Conservation (phyloP, 495 filamentous ascomycete genomes). For the Achaetomiella virescens region DNA sequence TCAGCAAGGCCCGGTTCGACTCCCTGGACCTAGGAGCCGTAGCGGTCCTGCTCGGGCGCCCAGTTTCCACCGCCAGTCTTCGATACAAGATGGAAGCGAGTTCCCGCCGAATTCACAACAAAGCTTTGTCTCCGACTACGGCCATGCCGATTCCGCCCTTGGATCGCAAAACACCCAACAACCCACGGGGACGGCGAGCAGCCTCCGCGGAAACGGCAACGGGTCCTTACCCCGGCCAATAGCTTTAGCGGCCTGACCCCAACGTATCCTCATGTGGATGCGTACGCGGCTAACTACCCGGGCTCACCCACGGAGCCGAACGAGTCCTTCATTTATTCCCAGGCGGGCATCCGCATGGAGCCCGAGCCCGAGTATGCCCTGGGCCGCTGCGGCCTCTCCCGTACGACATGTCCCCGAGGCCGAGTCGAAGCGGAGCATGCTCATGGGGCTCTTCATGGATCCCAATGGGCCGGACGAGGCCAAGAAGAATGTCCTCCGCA, state of each 20-base stretch:
- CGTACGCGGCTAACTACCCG: conserved; percentile 39
- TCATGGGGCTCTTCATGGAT: conserved; percentile 86
- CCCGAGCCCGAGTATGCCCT: conserved; percentile 47
- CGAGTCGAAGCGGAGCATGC: conserved; percentile 66
- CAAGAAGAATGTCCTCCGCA: conserved; percentile 39
- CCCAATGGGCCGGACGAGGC: conserved; percentile 52
- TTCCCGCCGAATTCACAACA: conserved; percentile 45
- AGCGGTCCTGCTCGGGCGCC: conserved; percentile 42
- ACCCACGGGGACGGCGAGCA: conserved; percentile 54
- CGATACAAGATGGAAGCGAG: conserved; percentile 54
- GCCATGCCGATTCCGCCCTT: conserved; percentile 41
- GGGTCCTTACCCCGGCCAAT: conserved; percentile 40
- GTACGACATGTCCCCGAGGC: conserved; percentile 58
- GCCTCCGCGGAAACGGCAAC: conserved; percentile 76
- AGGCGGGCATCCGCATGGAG: conserved; percentile 46
- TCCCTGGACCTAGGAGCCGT: conserved; percentile 63
- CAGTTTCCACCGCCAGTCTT: conserved; percentile 50
- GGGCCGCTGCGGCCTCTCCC: conserved; percentile 64
- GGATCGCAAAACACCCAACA: conserved; percentile 36
- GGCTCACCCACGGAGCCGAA: conserved; percentile 79
- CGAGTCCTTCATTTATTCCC: conserved; percentile 73
- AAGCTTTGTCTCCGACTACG: conserved; percentile 42
- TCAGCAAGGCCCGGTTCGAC: conserved; percentile 91
- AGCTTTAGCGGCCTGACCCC: conserved; percentile 41
- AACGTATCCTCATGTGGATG: conserved; percentile 44